Conservation (phyloP, 148 eudicot species). For the Rhododendron molle region DNA sequence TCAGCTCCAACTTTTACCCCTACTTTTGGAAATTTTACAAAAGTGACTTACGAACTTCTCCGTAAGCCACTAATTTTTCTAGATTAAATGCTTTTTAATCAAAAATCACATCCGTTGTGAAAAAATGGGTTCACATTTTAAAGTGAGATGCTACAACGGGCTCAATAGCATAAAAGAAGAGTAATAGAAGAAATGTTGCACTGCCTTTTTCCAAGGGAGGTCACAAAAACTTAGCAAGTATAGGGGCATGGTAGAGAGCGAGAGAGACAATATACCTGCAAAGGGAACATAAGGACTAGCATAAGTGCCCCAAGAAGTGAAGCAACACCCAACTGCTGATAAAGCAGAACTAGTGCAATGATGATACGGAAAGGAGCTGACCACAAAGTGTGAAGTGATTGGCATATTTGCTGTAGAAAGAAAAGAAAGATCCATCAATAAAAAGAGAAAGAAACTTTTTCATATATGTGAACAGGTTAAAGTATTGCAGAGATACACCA, state of each 20-base stretch:
- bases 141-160: slow-evolving; percentile 2
- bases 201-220: neutral
- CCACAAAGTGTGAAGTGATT: slow-evolving; percentile 88
- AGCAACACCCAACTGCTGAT: slow-evolving; percentile 77
- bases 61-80: neutral
- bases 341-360: slow-evolving; percentile 75
- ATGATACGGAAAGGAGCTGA: slow-evolving; percentile 93
- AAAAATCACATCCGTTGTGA: neutral
- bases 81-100: neutral
- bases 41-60: neutral
- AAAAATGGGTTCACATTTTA: slow-evolving; percentile 1
- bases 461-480: neutral
- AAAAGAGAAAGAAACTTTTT: neutral
- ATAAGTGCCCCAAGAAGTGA: slow-evolving; percentile 76
- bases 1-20: neutral
- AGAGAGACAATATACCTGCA: slow-evolving; percentile 52
- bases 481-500: neutral
- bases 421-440: slow-evolving; percentile 5
- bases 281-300: slow-evolving; percentile 73
- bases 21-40: neutral
- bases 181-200: neutral
- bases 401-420: slow-evolving; percentile 76
- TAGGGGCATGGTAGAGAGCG: neutral
- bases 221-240: neutral
- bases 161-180: neutral